phyloP scores from a whole-genome alignment of 129 eudicot genomes.

The Flaveria bidentis region DNA sequence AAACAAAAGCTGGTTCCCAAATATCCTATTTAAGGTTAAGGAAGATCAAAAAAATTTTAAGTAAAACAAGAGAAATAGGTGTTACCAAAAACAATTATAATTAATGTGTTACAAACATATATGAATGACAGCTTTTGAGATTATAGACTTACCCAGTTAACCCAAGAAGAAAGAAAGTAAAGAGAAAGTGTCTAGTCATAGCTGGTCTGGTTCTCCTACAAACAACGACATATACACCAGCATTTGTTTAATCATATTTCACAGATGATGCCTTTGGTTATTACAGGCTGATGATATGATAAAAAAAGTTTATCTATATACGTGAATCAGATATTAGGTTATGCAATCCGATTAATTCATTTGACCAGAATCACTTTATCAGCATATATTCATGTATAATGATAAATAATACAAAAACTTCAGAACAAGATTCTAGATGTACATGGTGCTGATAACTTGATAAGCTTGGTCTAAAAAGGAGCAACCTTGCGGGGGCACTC shows the following conservation, averaged over 20 bases:
- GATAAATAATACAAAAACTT: conserved; percentile 1
- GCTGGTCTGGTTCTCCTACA: conserved; percentile 84
- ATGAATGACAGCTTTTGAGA: neutral
- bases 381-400: conserved; percentile 1
- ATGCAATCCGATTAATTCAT: conserved; percentile 9
- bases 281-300: conserved; percentile 15
- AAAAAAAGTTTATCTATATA: neutral
- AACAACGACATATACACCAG: conserved; percentile 18
- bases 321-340: neutral
- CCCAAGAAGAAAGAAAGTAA: conserved; percentile 86
- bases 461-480: too few species aligned
- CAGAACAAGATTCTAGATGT: neutral
- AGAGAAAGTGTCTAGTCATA: conserved; percentile 56
- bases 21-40: conserved; percentile 56
- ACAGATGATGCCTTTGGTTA: conserved; percentile 13
- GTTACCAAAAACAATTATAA: neutral
- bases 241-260: conserved; percentile 29
- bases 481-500: too few species aligned
- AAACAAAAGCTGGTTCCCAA: conserved; percentile 95
- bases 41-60: neutral
- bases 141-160: conserved; percentile 78
- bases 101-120: neutral
- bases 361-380: conserved; percentile 5
- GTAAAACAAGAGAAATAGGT: conserved; percentile 13
- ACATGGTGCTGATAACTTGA: neutral